phyloP scores from a whole-genome alignment of 306 rosid genomes.

The Prunus mira region DNA sequence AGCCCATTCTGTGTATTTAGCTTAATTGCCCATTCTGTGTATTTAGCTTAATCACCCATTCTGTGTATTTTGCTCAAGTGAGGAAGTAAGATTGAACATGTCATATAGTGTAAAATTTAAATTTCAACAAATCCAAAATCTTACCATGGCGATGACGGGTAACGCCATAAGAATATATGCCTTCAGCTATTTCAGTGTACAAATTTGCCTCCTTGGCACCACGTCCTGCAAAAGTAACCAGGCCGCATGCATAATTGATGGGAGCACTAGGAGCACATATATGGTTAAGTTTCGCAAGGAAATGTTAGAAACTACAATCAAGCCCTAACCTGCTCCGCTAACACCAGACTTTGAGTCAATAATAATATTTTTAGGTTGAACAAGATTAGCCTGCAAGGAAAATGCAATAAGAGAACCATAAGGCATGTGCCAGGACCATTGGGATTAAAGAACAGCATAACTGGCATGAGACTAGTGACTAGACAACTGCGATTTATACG shows the following conservation, averaged over 20 bases:
- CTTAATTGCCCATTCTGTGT: too few relatives aligned
- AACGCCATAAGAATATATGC: conserved; percentile 79
- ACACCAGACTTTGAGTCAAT: conserved; percentile 96
- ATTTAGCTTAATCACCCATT: too few relatives aligned
- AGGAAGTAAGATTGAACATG: not conserved
- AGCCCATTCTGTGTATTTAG: too few relatives aligned
- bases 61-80: not conserved
- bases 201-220: conserved; percentile 77
- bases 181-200: conserved; percentile 87
- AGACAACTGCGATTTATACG: not conserved
- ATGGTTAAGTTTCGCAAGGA: not conserved
- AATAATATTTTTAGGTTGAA: conserved; percentile 53
- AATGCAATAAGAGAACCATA: conserved; percentile 19
- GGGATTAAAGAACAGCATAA: conserved; percentile 6
- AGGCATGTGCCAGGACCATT: conserved; percentile 4
- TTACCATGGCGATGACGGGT: conserved; percentile 95
- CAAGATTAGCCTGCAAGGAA: conserved; percentile 67
- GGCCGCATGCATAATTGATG: conserved; percentile 10
- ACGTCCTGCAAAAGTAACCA: conserved; percentile 64
- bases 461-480: conserved; percentile 13
- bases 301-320: conserved; percentile 15
- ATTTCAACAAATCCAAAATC: conserved; percentile 10
- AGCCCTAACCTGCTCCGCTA: conserved; percentile 87
- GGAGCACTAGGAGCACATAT: conserved; percentile 1
- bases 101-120: not conserved